Base-by-base conservation (phyloP, 768 basidiomycete species). In the Suillus placidus region DNA sequence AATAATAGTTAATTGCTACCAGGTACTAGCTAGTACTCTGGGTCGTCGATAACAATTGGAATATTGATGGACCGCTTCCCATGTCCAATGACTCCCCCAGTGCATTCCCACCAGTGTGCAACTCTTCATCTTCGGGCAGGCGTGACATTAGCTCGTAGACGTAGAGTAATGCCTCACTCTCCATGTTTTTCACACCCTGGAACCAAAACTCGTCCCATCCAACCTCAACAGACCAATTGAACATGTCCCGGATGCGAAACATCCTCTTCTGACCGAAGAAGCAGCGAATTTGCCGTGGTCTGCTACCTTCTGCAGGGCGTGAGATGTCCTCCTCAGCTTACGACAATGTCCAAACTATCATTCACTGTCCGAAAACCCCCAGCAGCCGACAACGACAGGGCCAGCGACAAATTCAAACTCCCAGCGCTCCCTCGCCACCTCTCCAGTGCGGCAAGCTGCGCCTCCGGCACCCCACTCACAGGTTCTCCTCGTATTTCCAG, bases 361-460 rank as follows among this genome's bases (percentile, higher is more conserved):
- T n/a, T n/a, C n/a, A n/a, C n/a, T n/a, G n/a, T n/a, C n/a, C n/a
- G 18, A n/a, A 84, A 93, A 8, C 94, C 95, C 13, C 83, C 84
- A 20, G 74, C 81, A 0, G 91, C 91, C 0, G 84, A 88, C 37
- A 88, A 86, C n/a, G n/a, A n/a, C n/a, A n/a, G n/a, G n/a, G n/a
- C n/a, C n/a, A 88, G 88, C 67, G 75, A 78, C 0, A 73, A 76
- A n/a, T 88, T 89, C 79, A 91, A 84, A 71, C 69, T 85, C 8
- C 87, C 88, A 16, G 76, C 85, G 2, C 72, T 91, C n/a, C 90
- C 90, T 6, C 84, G 84, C 20, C 88, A 84, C 73, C 77, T 90
- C 10, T 0, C 77, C 4, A 73, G 77, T 10, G 69, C 73, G 2
- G 67, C 73, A 55, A 80, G 80, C 67, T 83, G 82, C 9, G 78